A percentile compares a stretch with the other conserved stretches of the same genome.
These are phyloP conservation scores for Pascua guehoae DNA, from an alignment of 1,284 basidiomycete species.

Conservation along the genomic window DNA sequence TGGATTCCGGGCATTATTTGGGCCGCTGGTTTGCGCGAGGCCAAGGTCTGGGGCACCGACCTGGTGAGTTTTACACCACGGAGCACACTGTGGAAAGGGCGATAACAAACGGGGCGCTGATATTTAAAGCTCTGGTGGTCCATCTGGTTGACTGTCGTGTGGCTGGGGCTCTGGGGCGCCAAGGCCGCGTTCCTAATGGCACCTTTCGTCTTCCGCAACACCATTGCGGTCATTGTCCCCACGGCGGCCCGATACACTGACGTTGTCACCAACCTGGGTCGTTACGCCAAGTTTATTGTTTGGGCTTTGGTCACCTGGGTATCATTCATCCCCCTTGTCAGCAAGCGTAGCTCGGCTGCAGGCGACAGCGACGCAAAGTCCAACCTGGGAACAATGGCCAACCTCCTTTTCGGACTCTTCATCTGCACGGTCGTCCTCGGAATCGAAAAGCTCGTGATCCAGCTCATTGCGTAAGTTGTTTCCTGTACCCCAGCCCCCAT, in stretches of 20 bases:
- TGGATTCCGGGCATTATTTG: conserved; percentile 72
- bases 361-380: conserved; percentile 7
- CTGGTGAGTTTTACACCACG: conserved; percentile 47
- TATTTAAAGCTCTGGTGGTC: conserved; percentile 67
- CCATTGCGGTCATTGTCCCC: conserved; percentile 69
- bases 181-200: conserved; percentile 63
- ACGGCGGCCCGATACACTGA: conserved; percentile 68
- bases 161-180: conserved; percentile 82
- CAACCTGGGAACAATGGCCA: conserved; percentile 27
- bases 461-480: conserved; percentile 63
- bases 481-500: too few relatives aligned
- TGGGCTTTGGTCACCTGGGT: conserved; percentile 69
- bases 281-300: conserved; percentile 62
- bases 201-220: conserved; percentile 59
- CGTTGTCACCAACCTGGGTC: conserved; percentile 64
- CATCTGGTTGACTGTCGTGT: conserved; percentile 73
- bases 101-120: too few relatives aligned
- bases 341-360: conserved; percentile 25
- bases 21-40: conserved; percentile 59
- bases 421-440: conserved; percentile 69
- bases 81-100: not conserved
- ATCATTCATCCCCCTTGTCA: conserved; percentile 52
- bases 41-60: conserved; percentile 50
- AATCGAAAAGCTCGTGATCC: conserved; percentile 80
- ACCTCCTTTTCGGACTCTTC: conserved; percentile 64